Evolutionary conservation across 495 filamentous ascomycete genomes (phyloP), one percentile per base, ranked within the genome.

Genomic region (Tuber magnatum): DNA sequence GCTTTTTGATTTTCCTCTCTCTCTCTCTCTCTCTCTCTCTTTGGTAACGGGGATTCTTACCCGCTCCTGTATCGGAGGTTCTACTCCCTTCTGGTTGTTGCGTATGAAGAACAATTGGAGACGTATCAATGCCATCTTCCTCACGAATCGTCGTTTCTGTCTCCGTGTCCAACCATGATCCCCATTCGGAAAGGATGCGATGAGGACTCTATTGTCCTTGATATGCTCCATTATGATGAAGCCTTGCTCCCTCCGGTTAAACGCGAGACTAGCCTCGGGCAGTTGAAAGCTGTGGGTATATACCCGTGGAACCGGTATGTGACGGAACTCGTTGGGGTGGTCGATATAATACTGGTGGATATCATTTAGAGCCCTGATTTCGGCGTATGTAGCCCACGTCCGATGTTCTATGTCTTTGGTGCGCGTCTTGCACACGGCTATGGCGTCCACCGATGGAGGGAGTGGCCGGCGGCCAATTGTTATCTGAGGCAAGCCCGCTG

Each of bases 91-190:
- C 35, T 32, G 12, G 14, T 7, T 18, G 56, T 65, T 65, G 14
- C 56, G 56, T 65, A 65, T 65, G 56, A 65, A 65, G 28, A 65
- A 4, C 28, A 65, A 65, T 65, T 65, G 56, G 12, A 65, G 56
- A 35, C 56, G 56, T 20, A 65, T 65, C 28, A 65, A 65, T 65
- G 56, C 56, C 56, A 65, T 65, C 56, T 65, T 35, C 56, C 56
- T 65, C 56, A 65, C 56, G 16, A 65, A 65, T 65, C 56, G 56
- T 8, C 56, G 56, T 20, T 20, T 65, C 28, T 65, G 56, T 18
- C 56, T 65, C 1, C 14, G 12, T 18, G 56, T 65, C 56, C 56
- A 65, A 35, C 28, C 28, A 0, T 20, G 0, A 35, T 65, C 28
- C 16, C 56, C 56, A 1, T 3, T 0, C 0, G 12, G 56, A 20